phyloP scores from a whole-genome alignment of 306 rosid species.

The Casuarina glauca region DNA sequence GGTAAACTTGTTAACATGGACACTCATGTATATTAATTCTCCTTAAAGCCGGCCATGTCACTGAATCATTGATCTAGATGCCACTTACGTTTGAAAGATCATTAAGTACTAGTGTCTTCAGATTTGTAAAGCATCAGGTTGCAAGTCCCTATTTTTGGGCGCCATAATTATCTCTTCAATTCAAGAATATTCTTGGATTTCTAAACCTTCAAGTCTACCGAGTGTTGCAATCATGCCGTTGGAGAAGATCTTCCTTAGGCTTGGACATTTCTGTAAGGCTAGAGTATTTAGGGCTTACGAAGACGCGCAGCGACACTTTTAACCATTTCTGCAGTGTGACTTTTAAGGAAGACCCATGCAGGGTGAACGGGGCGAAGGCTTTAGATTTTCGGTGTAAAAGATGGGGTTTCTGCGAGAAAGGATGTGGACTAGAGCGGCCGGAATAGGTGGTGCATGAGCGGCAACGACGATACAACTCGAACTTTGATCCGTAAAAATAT shows the following conservation, averaged over 20 bases:
- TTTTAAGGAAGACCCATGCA: too few species aligned
- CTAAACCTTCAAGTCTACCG: constrained; percentile 14
- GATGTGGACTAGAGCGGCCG: too few species aligned
- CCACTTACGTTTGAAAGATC: constrained; percentile 6
- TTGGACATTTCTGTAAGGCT: constrained; percentile 24
- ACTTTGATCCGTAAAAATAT: too few species aligned
- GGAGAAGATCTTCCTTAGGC: constrained; percentile 10
- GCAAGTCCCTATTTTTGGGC: neutral
- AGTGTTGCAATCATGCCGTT: constrained; percentile 11
- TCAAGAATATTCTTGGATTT: constrained; percentile 17
- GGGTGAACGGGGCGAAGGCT: too few species aligned
- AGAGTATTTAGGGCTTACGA: neutral
- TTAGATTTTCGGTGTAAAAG: too few species aligned
- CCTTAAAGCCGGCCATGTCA: constrained; percentile 29
- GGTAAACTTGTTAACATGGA: constrained; percentile 10
- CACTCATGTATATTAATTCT: constrained; percentile 2
- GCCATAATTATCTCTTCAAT: constrained; percentile 15
- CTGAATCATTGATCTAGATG: constrained; percentile 1
- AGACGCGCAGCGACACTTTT: too few species aligned
- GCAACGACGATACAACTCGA: too few species aligned
- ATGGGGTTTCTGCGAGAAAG: too few species aligned
- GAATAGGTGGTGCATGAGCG: too few species aligned
- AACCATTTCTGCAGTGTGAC: too few species aligned
- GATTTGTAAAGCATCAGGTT: constrained; percentile 18
- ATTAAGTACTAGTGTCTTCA: constrained; percentile 17